Conservation (phyloP, 2,329 filamentous ascomycete genomes). For the Gnomoniopsis smithogilvyi region DNA sequence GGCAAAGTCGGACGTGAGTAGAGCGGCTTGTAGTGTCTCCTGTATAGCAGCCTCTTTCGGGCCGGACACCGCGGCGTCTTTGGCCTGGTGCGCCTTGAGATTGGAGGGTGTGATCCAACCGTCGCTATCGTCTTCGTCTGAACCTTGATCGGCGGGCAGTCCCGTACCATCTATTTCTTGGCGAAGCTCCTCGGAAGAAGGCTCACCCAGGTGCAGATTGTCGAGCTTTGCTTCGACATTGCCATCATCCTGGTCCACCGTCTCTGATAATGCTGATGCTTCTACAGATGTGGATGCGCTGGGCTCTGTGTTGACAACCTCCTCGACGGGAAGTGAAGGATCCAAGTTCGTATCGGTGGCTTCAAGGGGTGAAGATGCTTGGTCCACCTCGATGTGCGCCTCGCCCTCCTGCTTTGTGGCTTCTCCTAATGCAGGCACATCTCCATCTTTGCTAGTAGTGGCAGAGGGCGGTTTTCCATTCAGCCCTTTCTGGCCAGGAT, state of each 20-base stretch:
- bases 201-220: constrained; percentile 21
- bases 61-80: constrained; percentile 51
- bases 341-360: constrained; percentile 22
- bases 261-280: constrained; percentile 14
- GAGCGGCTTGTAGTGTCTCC: constrained; percentile 77
- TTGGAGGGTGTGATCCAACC: constrained; percentile 96
- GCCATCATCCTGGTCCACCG: not conserved
- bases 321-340: not conserved
- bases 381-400: not conserved
- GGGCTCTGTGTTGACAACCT: not conserved
- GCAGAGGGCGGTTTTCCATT: constrained; percentile 63
- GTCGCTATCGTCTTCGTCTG: constrained; percentile 54
- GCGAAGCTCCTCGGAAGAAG: constrained; percentile 26
- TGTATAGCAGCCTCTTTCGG: constrained; percentile 48
- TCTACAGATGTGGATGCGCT: constrained; percentile 16
- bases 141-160: constrained; percentile 27
- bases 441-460: constrained; percentile 3
- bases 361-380: constrained; percentile 34
- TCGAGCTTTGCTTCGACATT: constrained; percentile 22
- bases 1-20: constrained; percentile 91
- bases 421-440: constrained; percentile 23
- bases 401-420: not conserved
- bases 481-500: constrained; percentile 73
- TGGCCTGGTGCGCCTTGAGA: constrained; percentile 76
- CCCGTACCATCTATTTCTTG: constrained; percentile 26